Conservation (phyloP, 2,329 filamentous ascomycete species). For the Pseudonectria foliicola region DNA sequence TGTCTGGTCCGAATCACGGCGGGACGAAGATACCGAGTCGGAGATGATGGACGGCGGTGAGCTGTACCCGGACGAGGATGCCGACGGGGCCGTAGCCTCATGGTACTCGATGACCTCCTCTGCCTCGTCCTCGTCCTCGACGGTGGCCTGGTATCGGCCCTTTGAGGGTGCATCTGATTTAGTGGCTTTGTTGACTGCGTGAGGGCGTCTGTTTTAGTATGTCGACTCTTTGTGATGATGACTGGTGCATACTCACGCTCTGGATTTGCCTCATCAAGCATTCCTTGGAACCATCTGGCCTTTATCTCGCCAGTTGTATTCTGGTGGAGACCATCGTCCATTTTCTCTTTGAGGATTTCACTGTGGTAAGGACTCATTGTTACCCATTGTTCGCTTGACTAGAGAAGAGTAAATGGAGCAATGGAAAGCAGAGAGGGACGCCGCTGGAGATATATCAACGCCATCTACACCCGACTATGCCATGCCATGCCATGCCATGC, state of each 20-base stretch:
- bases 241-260: slow-evolving; percentile 12
- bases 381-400: slow-evolving; percentile 12
- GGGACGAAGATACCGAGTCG: slow-evolving; percentile 12
- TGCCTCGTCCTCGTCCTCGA: slow-evolving; percentile 10
- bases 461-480: too few relatives aligned
- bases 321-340: slow-evolving; percentile 17
- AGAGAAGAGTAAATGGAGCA: too few relatives aligned
- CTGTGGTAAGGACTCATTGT: background rate
- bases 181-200: slow-evolving; percentile 13
- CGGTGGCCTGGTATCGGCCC: slow-evolving; percentile 10
- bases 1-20: slow-evolving; percentile 4
- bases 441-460: too few relatives aligned
- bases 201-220: background rate
- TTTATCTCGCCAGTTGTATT: slow-evolving; percentile 22
- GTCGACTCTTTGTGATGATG: background rate
- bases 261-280: slow-evolving; percentile 20
- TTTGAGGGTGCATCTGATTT: slow-evolving; percentile 12
- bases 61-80: slow-evolving; percentile 1
- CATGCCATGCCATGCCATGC: too few relatives aligned
- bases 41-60: slow-evolving; percentile 15
- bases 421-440: too few relatives aligned
- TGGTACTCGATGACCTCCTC: slow-evolving; percentile 4
- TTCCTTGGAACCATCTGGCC: slow-evolving; percentile 18
- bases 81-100: slow-evolving; percentile 6
- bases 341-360: slow-evolving; percentile 20